phyloP scores from a whole-genome alignment of 2,329 filamentous ascomycete genomes.

The Lecanicillium sp. region DNA sequence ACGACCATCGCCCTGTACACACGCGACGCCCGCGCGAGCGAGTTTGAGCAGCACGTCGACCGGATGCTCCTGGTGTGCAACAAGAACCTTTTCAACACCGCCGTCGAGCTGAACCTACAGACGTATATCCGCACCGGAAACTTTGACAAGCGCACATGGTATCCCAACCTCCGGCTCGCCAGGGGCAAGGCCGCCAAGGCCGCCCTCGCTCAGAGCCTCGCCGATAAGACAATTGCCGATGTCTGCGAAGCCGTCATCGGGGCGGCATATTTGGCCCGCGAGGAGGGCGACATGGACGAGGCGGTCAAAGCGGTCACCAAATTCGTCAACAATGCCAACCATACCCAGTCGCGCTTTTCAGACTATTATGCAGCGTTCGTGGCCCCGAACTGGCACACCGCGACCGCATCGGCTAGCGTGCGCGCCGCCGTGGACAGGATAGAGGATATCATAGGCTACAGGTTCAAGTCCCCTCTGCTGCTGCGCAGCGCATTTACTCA shows the following conservation, averaged over 20 bases:
- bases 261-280: constrained; percentile 59
- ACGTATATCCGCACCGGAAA: constrained; percentile 77
- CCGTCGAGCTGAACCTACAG: constrained; percentile 57
- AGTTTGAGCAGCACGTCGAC: constrained; percentile 83
- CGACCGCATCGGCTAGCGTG: constrained; percentile 58
- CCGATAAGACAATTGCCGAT: constrained; percentile 88
- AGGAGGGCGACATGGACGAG: constrained; percentile 44
- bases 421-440: constrained; percentile 61
- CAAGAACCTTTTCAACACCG: constrained; percentile 75
- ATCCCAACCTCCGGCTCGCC: constrained; percentile 70
- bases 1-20: constrained; percentile 85
- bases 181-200: constrained; percentile 58
- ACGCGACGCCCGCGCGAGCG: constrained; percentile 67
- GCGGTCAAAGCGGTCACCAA: constrained; percentile 59
- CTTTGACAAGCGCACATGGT: constrained; percentile 83
- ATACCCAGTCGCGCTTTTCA: constrained; percentile 60
- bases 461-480: constrained; percentile 69
- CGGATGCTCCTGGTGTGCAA: constrained; percentile 92
- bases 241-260: constrained; percentile 94
- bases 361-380: constrained; percentile 69
- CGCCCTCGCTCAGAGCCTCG: constrained; percentile 56
- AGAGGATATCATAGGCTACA: constrained; percentile 48
- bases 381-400: constrained; percentile 65
- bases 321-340: constrained; percentile 63
- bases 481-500: constrained; percentile 83